Evolutionary conservation across 148 eudicot species (phyloP), one percentile per base, ranked within the genome.

Genomic region (Camellia japonica): DNA sequence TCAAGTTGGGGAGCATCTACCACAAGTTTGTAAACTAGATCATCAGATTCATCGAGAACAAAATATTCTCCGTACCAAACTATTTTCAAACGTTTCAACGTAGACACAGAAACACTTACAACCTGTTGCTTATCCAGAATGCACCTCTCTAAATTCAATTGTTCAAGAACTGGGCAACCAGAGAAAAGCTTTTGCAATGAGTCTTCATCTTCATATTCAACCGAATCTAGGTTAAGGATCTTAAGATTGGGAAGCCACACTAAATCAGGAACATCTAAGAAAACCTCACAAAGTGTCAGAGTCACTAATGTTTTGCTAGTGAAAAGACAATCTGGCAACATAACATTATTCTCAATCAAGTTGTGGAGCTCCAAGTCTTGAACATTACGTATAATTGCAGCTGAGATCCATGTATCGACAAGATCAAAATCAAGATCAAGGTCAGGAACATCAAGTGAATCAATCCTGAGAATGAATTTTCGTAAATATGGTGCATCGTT

Each of bases 181-280:
- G 79, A 59, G 38, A 86, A 16, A 19, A 86, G 80, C 23, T 46
- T 58, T 47, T 64, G 47, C 52, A 80, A 7, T 65, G 86, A 74
- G 58, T 81, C 78, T 13, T 55, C 67, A 7, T 65, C 46, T 59
- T 0, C 59, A 73, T 81, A 83, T 6, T 0, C 7, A 2, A 65
- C 80, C 19, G 74, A 4, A 16, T 10, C 69, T 2, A 86, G 56
- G 38, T 80, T 56, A 18, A 86, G 80, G 43, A 43, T 71, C 71
- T 79, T 73, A 58, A 86, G 86, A 23, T 81, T 49, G 23, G 86
- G 81, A 80, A 84, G 82, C 77, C 80, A 61, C 20, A 79, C 19
- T 8, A 75, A 30, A 41, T n/a, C 42, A 55, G 44, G 66, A 46
- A 52, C 71, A 44, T 74, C 15, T 1, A 72, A 9, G 12, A n/a